Conservation (phyloP, 2,329 filamentous ascomycete species). For the Aureobasidium sp. region DNA sequence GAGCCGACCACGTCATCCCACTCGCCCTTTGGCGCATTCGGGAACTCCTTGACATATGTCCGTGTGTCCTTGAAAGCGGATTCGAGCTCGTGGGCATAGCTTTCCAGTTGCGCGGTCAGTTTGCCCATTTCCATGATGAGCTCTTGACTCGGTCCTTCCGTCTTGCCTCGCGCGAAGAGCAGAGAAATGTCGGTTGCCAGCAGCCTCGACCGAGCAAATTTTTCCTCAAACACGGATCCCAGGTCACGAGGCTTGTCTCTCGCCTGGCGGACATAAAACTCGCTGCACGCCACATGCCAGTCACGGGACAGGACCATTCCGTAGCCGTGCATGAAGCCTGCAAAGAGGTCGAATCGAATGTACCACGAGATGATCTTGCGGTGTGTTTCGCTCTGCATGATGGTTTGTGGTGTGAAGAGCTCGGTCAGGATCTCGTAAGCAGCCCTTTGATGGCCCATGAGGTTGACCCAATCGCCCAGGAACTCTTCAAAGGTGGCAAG, state of each 20-base stretch:
- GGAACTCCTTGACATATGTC: conserved; percentile 59
- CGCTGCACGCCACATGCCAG: conserved; percentile 65
- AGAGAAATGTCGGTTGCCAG: conserved; percentile 75
- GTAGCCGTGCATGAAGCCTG: conserved; percentile 74
- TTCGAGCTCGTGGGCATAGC: conserved; percentile 48
- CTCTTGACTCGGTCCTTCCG: conserved; percentile 45
- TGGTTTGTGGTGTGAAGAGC: conserved; percentile 69
- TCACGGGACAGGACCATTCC: conserved; percentile 65
- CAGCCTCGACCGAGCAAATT: conserved; percentile 59
- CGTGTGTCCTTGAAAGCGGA: conserved; percentile 54
- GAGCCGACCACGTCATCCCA: conserved; percentile 67
- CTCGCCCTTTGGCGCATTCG: conserved; percentile 43
- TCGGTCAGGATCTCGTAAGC: conserved; percentile 73
- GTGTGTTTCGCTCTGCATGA: conserved; percentile 62
- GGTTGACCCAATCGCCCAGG: conserved; percentile 88
- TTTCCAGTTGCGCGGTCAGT: conserved; percentile 45
- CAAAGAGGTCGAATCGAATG: conserved; percentile 76
- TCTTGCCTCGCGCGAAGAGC: conserved; percentile 60
- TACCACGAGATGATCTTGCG: conserved; percentile 84
- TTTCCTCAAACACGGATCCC: conserved; percentile 55
- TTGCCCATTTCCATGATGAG: conserved; percentile 52
- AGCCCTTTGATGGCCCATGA: conserved; percentile 87
- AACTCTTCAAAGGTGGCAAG: conserved; percentile 96
- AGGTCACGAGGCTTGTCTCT: conserved; percentile 56
- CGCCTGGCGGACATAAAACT: conserved; percentile 56